These are phyloP conservation scores for Zymoseptoria passerinii DNA, from an alignment of 2,329 filamentous ascomycete species.

Conservation along the genomic window DNA sequence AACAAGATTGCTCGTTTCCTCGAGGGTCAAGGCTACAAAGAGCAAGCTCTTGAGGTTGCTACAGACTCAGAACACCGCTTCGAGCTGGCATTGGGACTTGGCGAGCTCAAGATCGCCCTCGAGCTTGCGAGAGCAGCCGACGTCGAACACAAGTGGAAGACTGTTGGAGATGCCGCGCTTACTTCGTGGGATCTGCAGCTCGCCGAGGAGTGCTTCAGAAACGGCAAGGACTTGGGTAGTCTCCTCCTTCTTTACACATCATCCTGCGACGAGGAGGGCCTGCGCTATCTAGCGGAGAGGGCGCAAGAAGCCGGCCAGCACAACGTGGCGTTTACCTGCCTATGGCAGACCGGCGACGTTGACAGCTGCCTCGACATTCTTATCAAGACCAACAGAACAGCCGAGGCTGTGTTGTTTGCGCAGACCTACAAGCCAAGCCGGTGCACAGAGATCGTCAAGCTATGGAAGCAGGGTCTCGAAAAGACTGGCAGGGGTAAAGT, in stretches of 20 bases:
- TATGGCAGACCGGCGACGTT: slow-evolving; percentile 80
- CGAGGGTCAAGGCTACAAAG: slow-evolving; percentile 94
- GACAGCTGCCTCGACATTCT: slow-evolving; percentile 74
- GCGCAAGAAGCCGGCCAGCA: slow-evolving; percentile 71
- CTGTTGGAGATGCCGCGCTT: slow-evolving; percentile 84
- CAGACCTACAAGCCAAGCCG: slow-evolving; percentile 91
- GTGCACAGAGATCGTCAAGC: slow-evolving; percentile 56
- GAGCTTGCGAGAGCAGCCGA: slow-evolving; percentile 76
- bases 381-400: slow-evolving; percentile 64
- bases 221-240: slow-evolving; percentile 84
- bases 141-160: slow-evolving; percentile 97
- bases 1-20: slow-evolving; percentile 98
- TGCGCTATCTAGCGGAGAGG: slow-evolving; percentile 62
- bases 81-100: slow-evolving; percentile 75
- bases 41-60: slow-evolving; percentile 86
- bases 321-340: slow-evolving; percentile 85
- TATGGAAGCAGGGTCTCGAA: slow-evolving; percentile 80
- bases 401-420: slow-evolving; percentile 83
- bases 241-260: slow-evolving; percentile 82
- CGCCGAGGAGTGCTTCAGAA: slow-evolving; percentile 85
- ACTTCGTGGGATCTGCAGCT: slow-evolving; percentile 77
- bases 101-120: slow-evolving; percentile 75
- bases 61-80: slow-evolving; percentile 96
- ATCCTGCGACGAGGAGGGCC: slow-evolving; percentile 67
- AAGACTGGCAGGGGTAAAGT: slow-evolving; percentile 79